Evolutionary conservation across 495 filamentous ascomycete genomes (phyloP).

Genomic region (Astrothelium subdiscretum): DNA sequence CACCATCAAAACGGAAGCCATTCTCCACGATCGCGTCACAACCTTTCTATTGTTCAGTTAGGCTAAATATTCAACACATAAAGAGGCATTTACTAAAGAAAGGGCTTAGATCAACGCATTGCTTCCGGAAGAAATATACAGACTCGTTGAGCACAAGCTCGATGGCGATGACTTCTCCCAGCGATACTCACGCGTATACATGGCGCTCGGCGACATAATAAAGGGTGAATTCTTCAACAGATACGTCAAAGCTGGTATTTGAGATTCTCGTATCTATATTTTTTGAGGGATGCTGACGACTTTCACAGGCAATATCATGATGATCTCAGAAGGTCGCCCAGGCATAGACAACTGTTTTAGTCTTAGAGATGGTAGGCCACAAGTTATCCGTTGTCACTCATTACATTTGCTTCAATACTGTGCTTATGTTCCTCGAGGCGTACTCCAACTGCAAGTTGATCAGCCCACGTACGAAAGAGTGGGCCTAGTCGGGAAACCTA

Average conservation of each 20-base stretch:
- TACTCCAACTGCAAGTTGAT: conserved; percentile 65
- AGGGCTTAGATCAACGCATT: conserved; percentile 59
- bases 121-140: conserved; percentile 55
- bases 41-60: conserved; percentile 66
- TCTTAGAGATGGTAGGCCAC: conserved; percentile 52
- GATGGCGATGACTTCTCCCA: conserved; percentile 30
- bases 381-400: no score
- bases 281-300: neutral
- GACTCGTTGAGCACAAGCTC: conserved; percentile 45
- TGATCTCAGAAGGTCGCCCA: conserved; percentile 77
- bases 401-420: no score
- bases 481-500: conserved; percentile 66
- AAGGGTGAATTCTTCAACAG: conserved; percentile 70
- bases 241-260: conserved; percentile 74
- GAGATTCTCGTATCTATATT: no score
- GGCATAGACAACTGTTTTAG: conserved; percentile 73
- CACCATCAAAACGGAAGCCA: conserved; percentile 58
- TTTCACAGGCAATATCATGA: conserved; percentile 63
- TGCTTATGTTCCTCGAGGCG: conserved; percentile 33
- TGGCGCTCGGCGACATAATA: conserved; percentile 61
- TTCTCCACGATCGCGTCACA: conserved; percentile 58
- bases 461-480: conserved; percentile 78
- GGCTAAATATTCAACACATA: neutral
- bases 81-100: conserved; percentile 3
- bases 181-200: conserved; percentile 57